phyloP scores from a whole-genome alignment of 192 early-diverging fungal species.

The Coemansia sp. region DNA sequence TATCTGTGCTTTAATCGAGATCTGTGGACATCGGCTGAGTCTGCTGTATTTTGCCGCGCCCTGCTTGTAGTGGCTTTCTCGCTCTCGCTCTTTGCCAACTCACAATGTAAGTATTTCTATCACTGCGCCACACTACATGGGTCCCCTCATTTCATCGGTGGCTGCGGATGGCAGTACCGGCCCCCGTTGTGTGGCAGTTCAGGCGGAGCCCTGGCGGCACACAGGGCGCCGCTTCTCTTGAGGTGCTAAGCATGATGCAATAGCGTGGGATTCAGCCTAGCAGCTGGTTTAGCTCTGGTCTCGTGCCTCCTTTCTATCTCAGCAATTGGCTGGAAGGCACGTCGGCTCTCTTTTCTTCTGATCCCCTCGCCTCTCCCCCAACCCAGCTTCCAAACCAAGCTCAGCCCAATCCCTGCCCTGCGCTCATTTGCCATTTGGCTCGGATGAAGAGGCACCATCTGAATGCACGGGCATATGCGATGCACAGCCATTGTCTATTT shows the following conservation, averaged over 20 bases:
- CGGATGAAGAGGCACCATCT: background rate
- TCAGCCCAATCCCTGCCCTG: background rate
- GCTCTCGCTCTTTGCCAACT: background rate
- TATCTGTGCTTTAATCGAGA: background rate
- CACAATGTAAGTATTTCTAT: background rate
- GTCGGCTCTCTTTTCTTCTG: background rate
- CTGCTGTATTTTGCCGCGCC: background rate
- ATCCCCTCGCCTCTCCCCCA: background rate
- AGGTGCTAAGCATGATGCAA: background rate
- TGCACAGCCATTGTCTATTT: background rate
- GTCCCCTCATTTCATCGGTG: background rate
- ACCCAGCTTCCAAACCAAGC: background rate
- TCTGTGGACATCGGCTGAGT: background rate
- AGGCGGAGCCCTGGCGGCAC: background rate
- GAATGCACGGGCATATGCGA: background rate
- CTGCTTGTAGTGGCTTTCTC: background rate
- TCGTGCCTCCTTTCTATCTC: background rate
- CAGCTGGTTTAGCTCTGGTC: slow-evolving; percentile 1
- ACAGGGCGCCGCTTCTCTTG: background rate
- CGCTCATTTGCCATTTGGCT: background rate
- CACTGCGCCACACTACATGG: background rate
- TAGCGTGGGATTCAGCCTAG: background rate
- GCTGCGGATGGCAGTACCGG: slow-evolving; percentile 1
- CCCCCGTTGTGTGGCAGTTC: background rate
- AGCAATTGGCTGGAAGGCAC: background rate